Evolutionary conservation across 345 rosid species (phyloP).

Genomic region (Capsella bursapastoris): DNA sequence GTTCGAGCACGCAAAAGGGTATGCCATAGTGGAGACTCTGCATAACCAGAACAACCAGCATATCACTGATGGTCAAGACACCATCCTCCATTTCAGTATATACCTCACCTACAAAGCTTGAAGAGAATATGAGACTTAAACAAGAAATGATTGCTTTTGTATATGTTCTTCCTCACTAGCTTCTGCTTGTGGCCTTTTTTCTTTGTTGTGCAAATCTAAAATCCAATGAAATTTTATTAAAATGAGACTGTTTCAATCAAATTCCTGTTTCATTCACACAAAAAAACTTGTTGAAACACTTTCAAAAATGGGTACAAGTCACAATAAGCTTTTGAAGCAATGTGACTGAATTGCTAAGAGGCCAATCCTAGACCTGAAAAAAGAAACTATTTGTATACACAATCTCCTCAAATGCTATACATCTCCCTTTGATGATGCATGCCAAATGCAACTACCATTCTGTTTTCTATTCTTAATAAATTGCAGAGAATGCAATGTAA

Average conservation of each 20-base stretch:
- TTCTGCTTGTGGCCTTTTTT: slow-evolving; percentile 19
- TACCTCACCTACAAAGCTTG: slow-evolving; percentile 55
- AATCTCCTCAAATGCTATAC: slow-evolving; percentile 33
- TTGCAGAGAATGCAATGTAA: slow-evolving; percentile 29
- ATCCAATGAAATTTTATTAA: background rate
- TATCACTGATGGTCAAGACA: slow-evolving; percentile 81
- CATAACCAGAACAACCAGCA: slow-evolving; percentile 70
- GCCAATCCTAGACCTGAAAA: slow-evolving; percentile 39
- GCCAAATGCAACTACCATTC: slow-evolving; percentile 29
- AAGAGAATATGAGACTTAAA: slow-evolving; percentile 14
- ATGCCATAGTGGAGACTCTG: slow-evolving; percentile 69
- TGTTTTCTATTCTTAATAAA: slow-evolving; percentile 37
- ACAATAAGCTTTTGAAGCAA: slow-evolving; percentile 30
- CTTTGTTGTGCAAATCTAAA: slow-evolving; percentile 15
- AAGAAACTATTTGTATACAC: slow-evolving; percentile 33
- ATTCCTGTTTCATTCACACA: slow-evolving; percentile 43
- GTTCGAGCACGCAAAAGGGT: slow-evolving; percentile 77
- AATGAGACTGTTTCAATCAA: slow-evolving; percentile 45
- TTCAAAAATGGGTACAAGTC: slow-evolving; percentile 41
- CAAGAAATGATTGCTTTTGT: slow-evolving; percentile 31
- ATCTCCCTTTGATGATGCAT: slow-evolving; percentile 38
- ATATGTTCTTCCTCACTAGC: slow-evolving; percentile 38
- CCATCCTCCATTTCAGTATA: slow-evolving; percentile 68
- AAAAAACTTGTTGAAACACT: slow-evolving; percentile 12
- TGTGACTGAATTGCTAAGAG: slow-evolving; percentile 35